Percentiles rank a stretch among this genome's conserved stretches.
phyloP scores from a whole-genome alignment of 2,329 filamentous ascomycete genomes.

The Mycocentrospora acerina region DNA sequence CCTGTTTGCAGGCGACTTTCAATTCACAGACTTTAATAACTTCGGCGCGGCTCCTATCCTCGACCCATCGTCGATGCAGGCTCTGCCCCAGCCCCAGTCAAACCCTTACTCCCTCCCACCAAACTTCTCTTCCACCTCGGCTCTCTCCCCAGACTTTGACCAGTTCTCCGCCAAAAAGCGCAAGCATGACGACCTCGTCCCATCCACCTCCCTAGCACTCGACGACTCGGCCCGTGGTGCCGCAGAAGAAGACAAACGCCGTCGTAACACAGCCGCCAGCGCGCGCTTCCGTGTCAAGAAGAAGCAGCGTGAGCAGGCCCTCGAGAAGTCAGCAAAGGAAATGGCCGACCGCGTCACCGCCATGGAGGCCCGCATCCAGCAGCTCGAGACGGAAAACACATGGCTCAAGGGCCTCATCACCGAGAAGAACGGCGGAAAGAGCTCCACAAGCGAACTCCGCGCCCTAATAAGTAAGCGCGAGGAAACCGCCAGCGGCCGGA shows the following conservation, averaged over 20 bases:
- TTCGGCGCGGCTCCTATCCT: constrained; percentile 37
- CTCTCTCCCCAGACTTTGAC: constrained; percentile 37
- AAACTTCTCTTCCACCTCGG: constrained; percentile 28
- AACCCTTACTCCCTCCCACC: constrained; percentile 26
- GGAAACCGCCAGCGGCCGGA: constrained; percentile 34
- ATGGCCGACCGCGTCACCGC: constrained; percentile 51
- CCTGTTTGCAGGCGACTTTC: constrained; percentile 45
- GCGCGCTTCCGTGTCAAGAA: constrained; percentile 58
- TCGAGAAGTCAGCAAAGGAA: constrained; percentile 54
- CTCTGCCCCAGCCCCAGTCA: constrained; percentile 28
- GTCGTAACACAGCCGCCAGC: constrained; percentile 55
- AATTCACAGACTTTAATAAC: constrained; percentile 50
- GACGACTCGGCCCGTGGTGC: constrained; percentile 51
- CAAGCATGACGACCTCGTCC: constrained; percentile 44
- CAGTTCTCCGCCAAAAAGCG: constrained; percentile 47
- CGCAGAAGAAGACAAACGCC: constrained; percentile 56
- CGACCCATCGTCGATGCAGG: constrained; percentile 31
- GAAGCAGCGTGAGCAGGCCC: constrained; percentile 56
- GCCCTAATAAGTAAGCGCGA: constrained; percentile 39
- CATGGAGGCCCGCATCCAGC: constrained; percentile 50
- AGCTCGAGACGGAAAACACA: constrained; percentile 56
- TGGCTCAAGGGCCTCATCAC: constrained; percentile 56
- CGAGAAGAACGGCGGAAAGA: constrained; percentile 49
- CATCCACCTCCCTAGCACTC: constrained; percentile 35
- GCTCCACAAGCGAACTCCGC: constrained; percentile 32